Evolutionary conservation across 2,329 filamentous ascomycete species (phyloP).

Genomic region (Fusarium austroafricanum): DNA sequence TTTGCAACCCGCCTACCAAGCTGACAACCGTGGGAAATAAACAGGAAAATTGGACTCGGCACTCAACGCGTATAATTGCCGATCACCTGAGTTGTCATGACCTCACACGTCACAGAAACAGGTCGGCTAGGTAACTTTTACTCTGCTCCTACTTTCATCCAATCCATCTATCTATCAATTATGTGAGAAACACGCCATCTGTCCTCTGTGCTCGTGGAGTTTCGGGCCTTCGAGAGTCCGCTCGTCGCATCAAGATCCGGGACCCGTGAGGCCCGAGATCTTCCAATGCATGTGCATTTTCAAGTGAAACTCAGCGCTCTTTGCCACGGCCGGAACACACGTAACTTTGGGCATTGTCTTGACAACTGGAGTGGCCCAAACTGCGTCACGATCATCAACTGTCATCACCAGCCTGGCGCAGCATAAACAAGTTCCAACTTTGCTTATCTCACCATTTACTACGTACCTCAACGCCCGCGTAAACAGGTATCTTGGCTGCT

Average conservation of each 20-base stretch:
- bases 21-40: slow-evolving; percentile 11
- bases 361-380: slow-evolving; percentile 24
- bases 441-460: slow-evolving; percentile 9
- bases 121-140: slow-evolving; percentile 8
- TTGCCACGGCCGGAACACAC: slow-evolving; percentile 24
- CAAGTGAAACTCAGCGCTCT: background rate
- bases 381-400: slow-evolving; percentile 29
- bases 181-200: background rate
- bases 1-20: too few species aligned
- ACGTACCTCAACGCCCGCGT: background rate
- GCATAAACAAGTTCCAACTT: slow-evolving; percentile 9
- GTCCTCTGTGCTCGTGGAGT: background rate
- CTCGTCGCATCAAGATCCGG: slow-evolving; percentile 1
- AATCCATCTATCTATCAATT: background rate
- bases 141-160: too few species aligned
- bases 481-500: slow-evolving; percentile 25
- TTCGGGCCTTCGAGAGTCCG: slow-evolving; percentile 33
- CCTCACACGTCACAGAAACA: slow-evolving; percentile 20
- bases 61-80: slow-evolving; percentile 19
- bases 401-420: slow-evolving; percentile 36
- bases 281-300: background rate
- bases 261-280: slow-evolving; percentile 17
- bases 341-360: slow-evolving; percentile 19
- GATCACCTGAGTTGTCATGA: slow-evolving; percentile 24
- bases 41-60: slow-evolving; percentile 25